Evolutionary conservation across 139 green algal genomes (phyloP), one percentile per base, ranked within the genome.

Genomic region (Haematococcus lacustris): DNA sequence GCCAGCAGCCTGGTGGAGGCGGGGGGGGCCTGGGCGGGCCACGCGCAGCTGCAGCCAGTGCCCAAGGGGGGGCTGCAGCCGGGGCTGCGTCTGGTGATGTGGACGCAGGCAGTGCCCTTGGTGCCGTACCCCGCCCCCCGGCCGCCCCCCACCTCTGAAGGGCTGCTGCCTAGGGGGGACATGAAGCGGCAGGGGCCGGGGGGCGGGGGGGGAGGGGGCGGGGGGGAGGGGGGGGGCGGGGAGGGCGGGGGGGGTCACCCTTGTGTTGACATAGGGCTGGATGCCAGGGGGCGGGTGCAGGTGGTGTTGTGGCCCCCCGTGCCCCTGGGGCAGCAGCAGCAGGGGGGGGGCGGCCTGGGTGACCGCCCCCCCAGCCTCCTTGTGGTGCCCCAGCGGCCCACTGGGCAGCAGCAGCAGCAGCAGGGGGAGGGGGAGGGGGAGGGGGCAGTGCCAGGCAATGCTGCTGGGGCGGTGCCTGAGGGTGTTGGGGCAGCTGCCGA

Each of bases 31-130:
- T 82, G 77, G 77, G 59, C 35, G 59, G 62, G 73, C 30, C 66
- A 80, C 57, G 70, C 74, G 3, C 4, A 60, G 40, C 39, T 83
- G 23, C 51, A 68, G 41, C 70, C 61, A 3, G 61, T 21, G 4
- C 30, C 64, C 64, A 9, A 62, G 7, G 28, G 38, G 26, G 37
- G 53, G 21, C 63, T 83, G 35, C 33, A 32, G 23, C 74, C 73
- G 1, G 78, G 78, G 26, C 33, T 83, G 51, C 69, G 73, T 1
- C 51, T 80, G 28, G 59, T 50, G 35, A 78, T 78, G 53, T 83
- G 78, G 78, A 65, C 25, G 3, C 21, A 63, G 37, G 71, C 74
- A 13, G 47, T 66, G 39, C 78, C 65, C 21, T 69, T 83, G 70
- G 38, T 80, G 33, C 32, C 38, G 5, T 57, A 28, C 23, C 53